Base-by-base conservation (phyloP, 768 basidiomycete species). In the Calocybe cyanea region DNA sequence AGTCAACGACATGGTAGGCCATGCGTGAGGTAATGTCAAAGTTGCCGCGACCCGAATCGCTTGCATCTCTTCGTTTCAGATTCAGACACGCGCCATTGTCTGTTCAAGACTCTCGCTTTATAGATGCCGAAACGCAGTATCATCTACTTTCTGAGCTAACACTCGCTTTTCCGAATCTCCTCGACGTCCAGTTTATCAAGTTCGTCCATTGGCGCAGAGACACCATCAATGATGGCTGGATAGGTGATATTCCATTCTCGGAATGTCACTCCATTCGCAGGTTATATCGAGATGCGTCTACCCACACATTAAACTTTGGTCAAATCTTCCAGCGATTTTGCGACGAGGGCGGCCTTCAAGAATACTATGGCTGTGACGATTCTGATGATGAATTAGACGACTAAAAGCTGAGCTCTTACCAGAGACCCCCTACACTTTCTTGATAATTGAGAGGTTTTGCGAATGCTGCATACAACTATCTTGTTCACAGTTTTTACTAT, bases 341-440 rank as follows among this genome's bases (percentile, higher is more conserved):
- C 11, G 25, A 28, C 11, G 6, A 28, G 25, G 25, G 25, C 11
- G 25, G 25, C 11, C 25, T 28, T 11, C 6, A 28, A 28, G 25
- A 28, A 28, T n/a, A n/a, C n/a, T n/a, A n/a, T 58, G 60, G 33
- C 23, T 65, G 55, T 33, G 46, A 45, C 4, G 62, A 59, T 3
- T n/a, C 41, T 2, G 49, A 53, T 39, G n/a, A n/a, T n/a, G n/a
- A n/a, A n/a, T n/a, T n/a, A n/a, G n/a, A n/a, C n/a, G n/a, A n/a
- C n/a, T n/a, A n/a, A n/a, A n/a, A n/a, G n/a, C n/a, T n/a, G n/a
- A n/a, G n/a, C n/a, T n/a, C n/a, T n/a, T n/a, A n/a, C n/a, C n/a
- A n/a, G n/a, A n/a, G n/a, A n/a, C n/a, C n/a, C n/a, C n/a, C n/a
- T n/a, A n/a, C n/a, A n/a, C n/a, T n/a, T n/a, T n/a, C n/a, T n/a